Evolutionary conservation across 306 rosid species (phyloP).

Genomic region (Corylus heterophylla): DNA sequence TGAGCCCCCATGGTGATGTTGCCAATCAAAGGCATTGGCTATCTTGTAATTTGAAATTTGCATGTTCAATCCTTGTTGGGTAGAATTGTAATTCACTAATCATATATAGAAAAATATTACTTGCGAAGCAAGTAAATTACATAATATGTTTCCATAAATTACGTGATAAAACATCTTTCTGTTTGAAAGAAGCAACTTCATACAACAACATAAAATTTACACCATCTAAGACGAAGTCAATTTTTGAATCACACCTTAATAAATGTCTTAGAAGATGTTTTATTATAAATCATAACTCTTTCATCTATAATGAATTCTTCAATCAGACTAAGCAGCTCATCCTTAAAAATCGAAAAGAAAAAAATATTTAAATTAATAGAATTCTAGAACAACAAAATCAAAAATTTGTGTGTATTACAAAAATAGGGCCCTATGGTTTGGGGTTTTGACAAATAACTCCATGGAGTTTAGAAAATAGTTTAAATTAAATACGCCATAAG

Average conservation of each 20-base stretch:
- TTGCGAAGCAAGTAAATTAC: too few relatives aligned
- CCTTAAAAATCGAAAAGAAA: slow-evolving; percentile 39
- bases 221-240: slow-evolving; percentile 34
- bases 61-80: too few relatives aligned
- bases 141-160: too few relatives aligned
- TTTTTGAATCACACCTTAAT: slow-evolving; percentile 28
- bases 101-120: too few relatives aligned
- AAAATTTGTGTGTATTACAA: not conserved
- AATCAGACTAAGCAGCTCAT: slow-evolving; percentile 50
- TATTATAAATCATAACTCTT: slow-evolving; percentile 32
- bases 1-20: too few relatives aligned
- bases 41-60: too few relatives aligned
- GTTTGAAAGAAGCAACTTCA: slow-evolving; percentile 40
- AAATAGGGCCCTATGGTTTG: not conserved
- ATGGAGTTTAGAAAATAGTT: too few relatives aligned
- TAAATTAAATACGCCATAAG: too few relatives aligned
- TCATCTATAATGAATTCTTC: slow-evolving; percentile 63
- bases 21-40: too few relatives aligned
- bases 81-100: too few relatives aligned
- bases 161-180: too few relatives aligned
- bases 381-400: not conserved
- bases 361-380: slow-evolving; percentile 11
- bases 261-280: slow-evolving; percentile 20
- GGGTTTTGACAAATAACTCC: too few relatives aligned
- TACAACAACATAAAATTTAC: slow-evolving; percentile 28